phyloP scores from a whole-genome alignment of 2,329 filamentous ascomycete species.

The Alternaria arbusti region DNA sequence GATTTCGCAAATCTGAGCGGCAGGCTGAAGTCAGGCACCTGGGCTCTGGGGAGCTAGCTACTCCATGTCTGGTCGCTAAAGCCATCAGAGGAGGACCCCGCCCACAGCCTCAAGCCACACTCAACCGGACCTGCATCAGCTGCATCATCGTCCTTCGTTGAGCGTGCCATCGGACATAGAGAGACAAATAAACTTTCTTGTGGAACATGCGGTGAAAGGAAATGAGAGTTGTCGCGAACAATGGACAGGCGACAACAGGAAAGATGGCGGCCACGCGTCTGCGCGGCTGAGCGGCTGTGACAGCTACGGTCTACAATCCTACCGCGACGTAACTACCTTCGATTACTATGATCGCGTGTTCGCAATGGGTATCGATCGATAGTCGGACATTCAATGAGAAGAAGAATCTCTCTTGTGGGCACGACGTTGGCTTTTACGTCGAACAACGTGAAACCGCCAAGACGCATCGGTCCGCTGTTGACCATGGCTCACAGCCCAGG shows the following conservation, averaged over 20 bases:
- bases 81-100: background rate
- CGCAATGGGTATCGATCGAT: background rate
- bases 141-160: background rate
- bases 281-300: background rate
- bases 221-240: background rate
- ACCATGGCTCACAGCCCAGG: background rate
- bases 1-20: background rate
- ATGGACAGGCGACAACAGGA: background rate
- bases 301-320: background rate
- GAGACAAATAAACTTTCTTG: background rate
- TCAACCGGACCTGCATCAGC: background rate
- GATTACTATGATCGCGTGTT: no score
- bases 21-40: background rate
- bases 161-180: background rate
- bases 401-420: background rate
- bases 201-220: background rate
- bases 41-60: background rate
- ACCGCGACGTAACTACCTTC: background rate
- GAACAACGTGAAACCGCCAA: background rate
- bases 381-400: background rate
- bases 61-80: background rate
- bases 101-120: background rate
- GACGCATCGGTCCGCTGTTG: background rate
- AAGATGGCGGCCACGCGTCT: background rate
- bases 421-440: background rate